A percentile compares a stretch with the other conserved stretches of the same genome.
phyloP scores from a whole-genome alignment of 116 monocot species.

The Iris pallida region DNA sequence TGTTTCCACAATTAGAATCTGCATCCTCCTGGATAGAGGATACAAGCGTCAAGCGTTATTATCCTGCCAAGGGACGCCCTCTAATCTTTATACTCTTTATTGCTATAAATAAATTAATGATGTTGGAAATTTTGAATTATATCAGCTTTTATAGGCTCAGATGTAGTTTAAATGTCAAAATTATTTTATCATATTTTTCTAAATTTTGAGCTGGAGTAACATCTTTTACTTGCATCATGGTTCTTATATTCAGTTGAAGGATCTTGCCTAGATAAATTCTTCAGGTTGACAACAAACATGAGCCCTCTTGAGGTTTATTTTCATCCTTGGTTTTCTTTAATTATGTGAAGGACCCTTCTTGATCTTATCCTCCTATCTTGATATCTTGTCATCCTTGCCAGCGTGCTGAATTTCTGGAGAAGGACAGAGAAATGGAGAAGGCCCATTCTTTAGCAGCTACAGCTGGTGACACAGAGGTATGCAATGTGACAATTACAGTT shows the following conservation, averaged over 20 bases:
- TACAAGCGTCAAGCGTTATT: too few species aligned
- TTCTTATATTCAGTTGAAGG: conserved; percentile 50
- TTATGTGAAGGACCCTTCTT: not conserved
- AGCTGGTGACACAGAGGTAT: conserved; percentile 73
- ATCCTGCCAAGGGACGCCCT: too few species aligned
- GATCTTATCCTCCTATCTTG: not conserved
- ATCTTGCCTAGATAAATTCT: conserved; percentile 74
- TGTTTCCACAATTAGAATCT: too few species aligned
- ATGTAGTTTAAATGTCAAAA: too few species aligned
- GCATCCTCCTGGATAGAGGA: too few species aligned
- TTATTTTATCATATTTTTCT: not conserved
- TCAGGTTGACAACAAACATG: conserved; percentile 58
- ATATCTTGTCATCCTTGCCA: conserved; percentile 9
- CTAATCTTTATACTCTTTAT: too few species aligned
- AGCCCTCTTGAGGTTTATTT: conserved; percentile 66
- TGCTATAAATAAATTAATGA: too few species aligned
- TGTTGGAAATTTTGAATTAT: too few species aligned
- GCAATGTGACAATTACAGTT: too few species aligned
- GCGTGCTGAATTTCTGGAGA: conserved; percentile 79
- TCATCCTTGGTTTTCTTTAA: not conserved
- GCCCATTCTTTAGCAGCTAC: conserved; percentile 78
- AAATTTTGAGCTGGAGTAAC: not conserved
- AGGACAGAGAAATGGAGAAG: conserved; percentile 77
- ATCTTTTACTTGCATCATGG: not conserved
- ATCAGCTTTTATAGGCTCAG: too few species aligned